phyloP scores from a whole-genome alignment of 768 basidiomycete genomes.

The Chalciporus sphaerocephalus region DNA sequence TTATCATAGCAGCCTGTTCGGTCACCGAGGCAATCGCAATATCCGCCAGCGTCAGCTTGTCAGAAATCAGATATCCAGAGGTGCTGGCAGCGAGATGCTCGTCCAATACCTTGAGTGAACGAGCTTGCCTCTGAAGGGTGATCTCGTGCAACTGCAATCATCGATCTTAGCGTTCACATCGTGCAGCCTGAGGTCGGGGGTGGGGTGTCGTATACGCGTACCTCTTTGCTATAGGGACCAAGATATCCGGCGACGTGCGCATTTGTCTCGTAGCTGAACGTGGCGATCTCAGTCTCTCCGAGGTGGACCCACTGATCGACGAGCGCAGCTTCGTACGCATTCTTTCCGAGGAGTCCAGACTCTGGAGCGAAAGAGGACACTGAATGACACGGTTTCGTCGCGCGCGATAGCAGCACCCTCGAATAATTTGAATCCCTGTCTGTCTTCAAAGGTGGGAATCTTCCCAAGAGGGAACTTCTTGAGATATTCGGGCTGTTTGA shows the following conservation, averaged over 20 bases:
- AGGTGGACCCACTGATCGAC: constrained; percentile 32
- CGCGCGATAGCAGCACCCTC: constrained; percentile 30
- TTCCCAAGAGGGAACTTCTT: constrained; percentile 29
- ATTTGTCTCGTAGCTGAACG: constrained; percentile 17
- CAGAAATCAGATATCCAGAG: constrained; percentile 22
- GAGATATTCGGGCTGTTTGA: constrained; percentile 25
- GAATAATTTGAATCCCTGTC: constrained; percentile 21
- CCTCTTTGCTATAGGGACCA: constrained; percentile 24
- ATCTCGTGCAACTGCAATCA: constrained; percentile 16
- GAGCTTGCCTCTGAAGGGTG: constrained; percentile 17
- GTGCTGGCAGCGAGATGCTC: constrained; percentile 17
- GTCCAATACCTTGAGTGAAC: constrained; percentile 23
- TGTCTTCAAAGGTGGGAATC: constrained; percentile 25
- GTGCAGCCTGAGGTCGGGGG: too few relatives aligned
- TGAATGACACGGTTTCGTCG: constrained; percentile 10
- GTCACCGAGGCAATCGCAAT: constrained; percentile 21
- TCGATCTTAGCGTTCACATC: neutral
- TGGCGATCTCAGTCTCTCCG: constrained; percentile 24
- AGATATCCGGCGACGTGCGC: constrained; percentile 17
- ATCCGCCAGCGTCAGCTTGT: constrained; percentile 26
- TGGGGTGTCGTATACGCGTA: too few relatives aligned
- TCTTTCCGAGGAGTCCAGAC: constrained; percentile 25
- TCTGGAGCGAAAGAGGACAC: constrained; percentile 26
- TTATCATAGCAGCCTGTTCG: constrained; percentile 20
- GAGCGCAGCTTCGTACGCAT: constrained; percentile 21